phyloP scores from a whole-genome alignment of 208 protist species.

The Lotmaria passim region DNA sequence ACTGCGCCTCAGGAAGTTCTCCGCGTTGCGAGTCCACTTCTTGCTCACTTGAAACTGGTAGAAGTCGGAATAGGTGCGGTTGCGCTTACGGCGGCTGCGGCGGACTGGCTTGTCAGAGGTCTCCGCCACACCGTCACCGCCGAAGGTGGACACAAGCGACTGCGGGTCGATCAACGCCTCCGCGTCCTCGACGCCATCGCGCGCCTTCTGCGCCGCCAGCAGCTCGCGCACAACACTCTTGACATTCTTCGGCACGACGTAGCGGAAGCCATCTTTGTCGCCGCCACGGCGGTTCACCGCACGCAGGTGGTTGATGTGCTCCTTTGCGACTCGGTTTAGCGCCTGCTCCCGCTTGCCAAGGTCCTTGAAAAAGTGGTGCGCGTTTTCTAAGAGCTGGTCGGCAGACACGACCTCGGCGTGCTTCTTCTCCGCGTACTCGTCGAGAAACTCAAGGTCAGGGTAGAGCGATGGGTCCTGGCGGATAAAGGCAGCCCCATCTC shows the following conservation, averaged over 20 bases:
- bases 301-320: conserved; percentile 68
- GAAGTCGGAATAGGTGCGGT: conserved; percentile 75
- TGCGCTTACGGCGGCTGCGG: conserved; percentile 40
- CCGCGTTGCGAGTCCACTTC: conserved; percentile 86
- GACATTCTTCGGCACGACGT: conserved; percentile 80
- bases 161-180: conserved; percentile 46
- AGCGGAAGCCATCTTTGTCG: conserved; percentile 89
- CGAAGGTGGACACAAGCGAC: conserved; percentile 71
- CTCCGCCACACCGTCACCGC: conserved; percentile 59
- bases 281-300: conserved; percentile 83
- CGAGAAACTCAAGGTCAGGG: conserved; percentile 60
- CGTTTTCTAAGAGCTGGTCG: conserved; percentile 66
- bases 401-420: conserved; percentile 59
- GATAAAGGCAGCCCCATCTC: conserved; percentile 6
- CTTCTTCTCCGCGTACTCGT: conserved; percentile 79
- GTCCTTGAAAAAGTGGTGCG: conserved; percentile 81
- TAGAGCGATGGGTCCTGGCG: conserved; percentile 49
- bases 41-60: conserved; percentile 92
- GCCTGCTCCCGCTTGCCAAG: conserved; percentile 62
- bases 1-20: conserved; percentile 84
- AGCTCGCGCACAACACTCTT: conserved; percentile 79
- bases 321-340: conserved; percentile 60
- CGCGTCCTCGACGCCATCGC: conserved; percentile 26
- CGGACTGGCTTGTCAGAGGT: conserved; percentile 70
- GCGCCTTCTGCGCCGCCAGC: conserved; percentile 40